Evolutionary conservation across 2,329 filamentous ascomycete genomes (phyloP), one percentile per base, ranked within the genome.

Genomic region (Curvularia lunata): DNA sequence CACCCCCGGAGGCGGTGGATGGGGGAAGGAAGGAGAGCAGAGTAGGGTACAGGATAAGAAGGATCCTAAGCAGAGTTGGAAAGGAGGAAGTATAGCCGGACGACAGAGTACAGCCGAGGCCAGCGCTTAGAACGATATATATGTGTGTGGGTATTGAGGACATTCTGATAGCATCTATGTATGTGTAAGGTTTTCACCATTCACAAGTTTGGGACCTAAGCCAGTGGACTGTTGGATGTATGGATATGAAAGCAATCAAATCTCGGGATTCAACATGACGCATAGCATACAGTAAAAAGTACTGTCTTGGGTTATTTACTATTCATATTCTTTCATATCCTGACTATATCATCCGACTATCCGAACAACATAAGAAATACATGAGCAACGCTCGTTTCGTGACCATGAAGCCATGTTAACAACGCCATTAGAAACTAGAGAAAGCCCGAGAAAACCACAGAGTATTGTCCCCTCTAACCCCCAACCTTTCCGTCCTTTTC

Each of bases 1-100:
- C 62, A 94, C 91, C 4, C 91, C 91, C 2, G 91, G 91, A 28
- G 91, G 91, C 52, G 91, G 91, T 41, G 91, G 88, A 0, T 94
- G 90, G 89, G 90, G 90, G 0, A 77, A 77, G 38, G 79, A 82
- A 0, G 89, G 87, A 0, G 80, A 84, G 54, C 81, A 85, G 65
- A 88, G 81, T 34, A 79, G 81, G 49, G 81, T 77, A 37, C 68
- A 75, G 50, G 77, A 76, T 56, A 76, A 77, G 60, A 73, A 76
- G 49, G 91, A 96, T 77, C 84, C 84, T 23, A 84, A 78, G 71
- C 75, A 80, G 61, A 80, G 77, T 34, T 89, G 87, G 87, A 83
- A 80, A 68, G 84, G 85, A 30, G 86, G 86, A 1, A 87, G 84
- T 72, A 72, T 87, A 60, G 83, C 83, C 38, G 78, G 77, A 46